Conservation (phyloP, 331 rosid species). For the Malus hybrid region DNA sequence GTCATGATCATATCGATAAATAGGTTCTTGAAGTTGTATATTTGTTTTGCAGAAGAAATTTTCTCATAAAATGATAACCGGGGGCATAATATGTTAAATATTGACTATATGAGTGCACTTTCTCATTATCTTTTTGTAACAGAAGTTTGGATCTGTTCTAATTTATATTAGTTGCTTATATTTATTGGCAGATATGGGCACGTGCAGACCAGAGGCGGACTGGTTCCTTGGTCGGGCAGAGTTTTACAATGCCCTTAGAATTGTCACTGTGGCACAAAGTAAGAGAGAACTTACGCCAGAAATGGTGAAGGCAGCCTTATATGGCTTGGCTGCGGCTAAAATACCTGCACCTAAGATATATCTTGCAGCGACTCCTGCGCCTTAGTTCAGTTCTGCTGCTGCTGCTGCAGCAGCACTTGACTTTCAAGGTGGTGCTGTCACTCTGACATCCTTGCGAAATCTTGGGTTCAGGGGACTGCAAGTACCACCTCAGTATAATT, state of each 20-base stretch:
- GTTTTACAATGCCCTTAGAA: slow-evolving; percentile 17
- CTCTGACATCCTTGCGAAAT: slow-evolving; percentile 37
- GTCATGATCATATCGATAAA: not conserved
- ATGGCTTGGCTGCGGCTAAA: slow-evolving; percentile 75
- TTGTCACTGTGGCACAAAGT: too few relatives aligned
- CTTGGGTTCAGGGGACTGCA: slow-evolving; percentile 39
- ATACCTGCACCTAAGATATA: slow-evolving; percentile 92
- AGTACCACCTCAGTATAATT: slow-evolving; percentile 29
- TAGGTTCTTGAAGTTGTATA: not conserved
- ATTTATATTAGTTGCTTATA: slow-evolving; percentile 8
- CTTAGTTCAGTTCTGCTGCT: too few relatives aligned
- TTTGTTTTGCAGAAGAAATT: not conserved
- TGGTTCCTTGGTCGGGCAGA: slow-evolving; percentile 78
- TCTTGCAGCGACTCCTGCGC: slow-evolving; percentile 14
- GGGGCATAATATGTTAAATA: not conserved
- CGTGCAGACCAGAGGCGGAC: slow-evolving; percentile 68
- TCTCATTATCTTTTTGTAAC: not conserved
- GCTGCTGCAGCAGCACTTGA: slow-evolving; percentile 5
- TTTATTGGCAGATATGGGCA: slow-evolving; percentile 75
- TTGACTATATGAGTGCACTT: not conserved
- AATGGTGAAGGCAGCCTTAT: slow-evolving; percentile 77
- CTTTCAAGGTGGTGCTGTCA: slow-evolving; percentile 29
- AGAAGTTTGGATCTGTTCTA: not conserved
- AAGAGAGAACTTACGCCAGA: slow-evolving; percentile 66
- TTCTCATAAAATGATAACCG: not conserved